phyloP scores from a whole-genome alignment of 495 filamentous ascomycete species.

The Aspergillus nanangensis region DNA sequence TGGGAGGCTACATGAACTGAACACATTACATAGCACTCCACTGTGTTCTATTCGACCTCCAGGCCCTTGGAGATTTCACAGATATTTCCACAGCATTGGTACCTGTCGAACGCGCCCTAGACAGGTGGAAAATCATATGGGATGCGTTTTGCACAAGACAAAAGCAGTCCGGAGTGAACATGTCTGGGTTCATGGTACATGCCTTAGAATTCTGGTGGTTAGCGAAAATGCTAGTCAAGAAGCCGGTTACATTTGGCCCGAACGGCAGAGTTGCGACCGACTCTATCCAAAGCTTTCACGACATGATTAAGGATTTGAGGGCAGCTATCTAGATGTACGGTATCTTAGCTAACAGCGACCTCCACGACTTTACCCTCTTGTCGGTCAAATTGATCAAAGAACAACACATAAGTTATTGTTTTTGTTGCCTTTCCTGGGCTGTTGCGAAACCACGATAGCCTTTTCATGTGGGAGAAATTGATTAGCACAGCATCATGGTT shows the following conservation, averaged over 20 bases:
- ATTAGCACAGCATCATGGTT: too few relatives aligned
- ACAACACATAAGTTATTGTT: too few relatives aligned
- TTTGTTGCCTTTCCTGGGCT: too few relatives aligned
- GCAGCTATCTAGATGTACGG: too few relatives aligned
- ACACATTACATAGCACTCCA: not conserved
- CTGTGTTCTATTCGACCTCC: constrained; percentile 1
- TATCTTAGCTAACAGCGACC: too few relatives aligned
- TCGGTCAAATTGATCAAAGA: too few relatives aligned
- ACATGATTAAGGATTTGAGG: not conserved
- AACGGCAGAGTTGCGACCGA: not conserved
- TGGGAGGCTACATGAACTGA: too few relatives aligned
- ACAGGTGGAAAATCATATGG: constrained; percentile 2
- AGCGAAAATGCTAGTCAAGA: not conserved
- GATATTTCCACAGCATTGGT: not conserved
- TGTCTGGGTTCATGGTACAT: constrained; percentile 4
- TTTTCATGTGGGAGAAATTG: too few relatives aligned
- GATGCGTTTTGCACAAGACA: not conserved
- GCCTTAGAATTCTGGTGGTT: constrained; percentile 6
- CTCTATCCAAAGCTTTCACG: not conserved
- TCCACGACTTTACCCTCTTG: too few relatives aligned
- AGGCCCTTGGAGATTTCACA: not conserved
- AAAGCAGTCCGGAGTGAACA: not conserved
- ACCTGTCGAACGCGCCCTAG: not conserved
- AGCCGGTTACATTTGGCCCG: not conserved
- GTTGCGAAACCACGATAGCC: too few relatives aligned